Conservation (phyloP, 495 filamentous ascomycete species). For the Hypoxylon fuscum region DNA sequence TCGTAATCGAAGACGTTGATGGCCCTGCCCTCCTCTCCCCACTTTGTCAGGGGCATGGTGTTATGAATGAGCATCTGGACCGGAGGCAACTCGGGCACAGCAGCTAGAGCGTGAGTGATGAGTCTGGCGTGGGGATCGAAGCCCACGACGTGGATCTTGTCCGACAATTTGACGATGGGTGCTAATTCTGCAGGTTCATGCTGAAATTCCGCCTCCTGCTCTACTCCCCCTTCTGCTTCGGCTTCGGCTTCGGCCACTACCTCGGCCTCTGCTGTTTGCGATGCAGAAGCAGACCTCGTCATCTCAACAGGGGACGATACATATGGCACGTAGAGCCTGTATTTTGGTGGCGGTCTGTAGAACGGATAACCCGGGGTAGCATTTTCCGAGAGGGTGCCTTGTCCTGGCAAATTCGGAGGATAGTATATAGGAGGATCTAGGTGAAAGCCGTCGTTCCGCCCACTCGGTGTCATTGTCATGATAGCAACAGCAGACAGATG, state of each 20-base stretch:
- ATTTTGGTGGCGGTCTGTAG: constrained; percentile 8
- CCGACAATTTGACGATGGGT: constrained; percentile 25
- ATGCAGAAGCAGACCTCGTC: background rate
- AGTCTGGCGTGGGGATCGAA: constrained; percentile 58
- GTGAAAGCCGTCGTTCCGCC: constrained; percentile 18
- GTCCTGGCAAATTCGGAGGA: background rate
- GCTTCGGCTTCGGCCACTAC: background rate
- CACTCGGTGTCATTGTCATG: background rate
- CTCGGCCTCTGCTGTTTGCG: background rate
- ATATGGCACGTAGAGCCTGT: background rate
- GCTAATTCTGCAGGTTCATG: background rate
- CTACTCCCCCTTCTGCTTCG: background rate
- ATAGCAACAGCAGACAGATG: constrained; percentile 25
- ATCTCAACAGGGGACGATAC: too few relatives aligned
- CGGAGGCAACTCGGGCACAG: constrained; percentile 42
- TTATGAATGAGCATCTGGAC: constrained; percentile 44
- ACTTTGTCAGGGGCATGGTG: constrained; percentile 18
- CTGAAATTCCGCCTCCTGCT: background rate
- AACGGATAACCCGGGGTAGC: background rate
- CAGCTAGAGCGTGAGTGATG: constrained; percentile 59
- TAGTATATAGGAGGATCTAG: constrained; percentile 34
- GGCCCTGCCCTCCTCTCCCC: constrained; percentile 34
- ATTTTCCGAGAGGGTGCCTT: background rate
- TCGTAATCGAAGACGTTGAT: constrained; percentile 32
- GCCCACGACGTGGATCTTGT: constrained; percentile 64